phyloP scores from a whole-genome alignment of 352 stramenopile genomes.

The Chrysophaeum taylorii region DNA sequence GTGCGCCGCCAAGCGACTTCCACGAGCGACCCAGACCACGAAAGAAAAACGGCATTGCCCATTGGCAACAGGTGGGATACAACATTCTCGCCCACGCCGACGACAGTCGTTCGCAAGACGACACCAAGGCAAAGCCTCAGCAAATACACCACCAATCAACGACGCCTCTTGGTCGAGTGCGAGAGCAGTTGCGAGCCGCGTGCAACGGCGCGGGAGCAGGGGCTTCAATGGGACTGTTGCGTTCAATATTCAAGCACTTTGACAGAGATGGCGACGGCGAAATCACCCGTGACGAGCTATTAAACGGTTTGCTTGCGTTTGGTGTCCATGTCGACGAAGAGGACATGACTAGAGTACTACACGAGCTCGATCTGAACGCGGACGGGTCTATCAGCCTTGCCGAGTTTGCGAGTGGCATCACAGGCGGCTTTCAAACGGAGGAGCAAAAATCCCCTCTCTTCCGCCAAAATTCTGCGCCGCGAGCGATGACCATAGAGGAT shows the following conservation, averaged over 20 bases:
- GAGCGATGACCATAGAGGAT: neutral
- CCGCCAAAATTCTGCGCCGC: neutral
- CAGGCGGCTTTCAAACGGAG: neutral
- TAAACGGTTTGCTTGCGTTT: neutral
- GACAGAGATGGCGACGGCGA: neutral
- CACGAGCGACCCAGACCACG: neutral
- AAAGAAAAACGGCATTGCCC: neutral
- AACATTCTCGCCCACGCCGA: neutral
- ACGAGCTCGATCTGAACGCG: neutral
- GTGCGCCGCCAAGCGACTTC: too few species aligned
- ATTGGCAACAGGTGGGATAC: too few species aligned
- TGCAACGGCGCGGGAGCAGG: neutral
- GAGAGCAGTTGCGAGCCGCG: neutral
- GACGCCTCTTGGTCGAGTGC: too few species aligned
- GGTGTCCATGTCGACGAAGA: neutral
- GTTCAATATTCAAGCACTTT: neutral
- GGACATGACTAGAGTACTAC: neutral
- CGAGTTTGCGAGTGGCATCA: neutral
- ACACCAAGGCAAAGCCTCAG: too few species aligned
- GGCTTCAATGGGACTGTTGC: neutral
- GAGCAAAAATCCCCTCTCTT: neutral
- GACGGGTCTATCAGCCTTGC: neutral
- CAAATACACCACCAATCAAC: too few species aligned
- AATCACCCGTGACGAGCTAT: neutral
- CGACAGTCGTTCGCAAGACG: too few species aligned